These are phyloP conservation scores for Flueggea neowawraea DNA, from an alignment of 441 rosid genomes.

Conservation along the genomic window DNA sequence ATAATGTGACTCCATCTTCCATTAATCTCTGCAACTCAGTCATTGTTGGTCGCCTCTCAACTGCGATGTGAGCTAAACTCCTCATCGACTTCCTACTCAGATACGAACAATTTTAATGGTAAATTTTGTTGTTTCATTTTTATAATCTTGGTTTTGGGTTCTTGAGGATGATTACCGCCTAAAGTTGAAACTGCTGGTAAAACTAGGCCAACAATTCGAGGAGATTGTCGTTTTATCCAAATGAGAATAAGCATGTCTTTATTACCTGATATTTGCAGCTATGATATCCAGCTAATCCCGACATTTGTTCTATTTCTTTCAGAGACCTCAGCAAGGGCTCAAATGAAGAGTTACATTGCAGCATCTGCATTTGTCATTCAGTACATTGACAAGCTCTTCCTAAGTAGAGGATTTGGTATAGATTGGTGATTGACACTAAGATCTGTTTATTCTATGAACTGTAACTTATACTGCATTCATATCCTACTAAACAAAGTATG, in stretches of 20 bases:
- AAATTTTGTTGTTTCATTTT: too few species aligned
- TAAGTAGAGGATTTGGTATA: conserved; percentile 60
- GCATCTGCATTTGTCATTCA: conserved; percentile 53
- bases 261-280: neutral
- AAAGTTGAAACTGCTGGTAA: neutral
- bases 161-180: neutral
- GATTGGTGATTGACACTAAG: conserved; percentile 55
- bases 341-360: conserved; percentile 60
- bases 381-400: conserved; percentile 67
- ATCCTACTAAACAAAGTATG: neutral
- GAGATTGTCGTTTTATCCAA: too few species aligned
- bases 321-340: conserved; percentile 68
- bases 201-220: neutral
- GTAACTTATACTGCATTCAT: too few species aligned
- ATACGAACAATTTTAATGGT: too few species aligned
- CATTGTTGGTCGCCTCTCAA: too few species aligned
- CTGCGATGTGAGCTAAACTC: too few species aligned
- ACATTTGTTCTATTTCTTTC: conserved; percentile 9
- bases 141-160: too few species aligned
- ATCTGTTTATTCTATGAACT: too few species aligned
- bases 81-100: too few species aligned
- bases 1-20: too few species aligned
- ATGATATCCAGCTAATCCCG: neutral
- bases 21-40: too few species aligned
- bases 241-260: neutral